phyloP scores from a whole-genome alignment of 257 asterid species.

The Salvia miltiorrhiza region DNA sequence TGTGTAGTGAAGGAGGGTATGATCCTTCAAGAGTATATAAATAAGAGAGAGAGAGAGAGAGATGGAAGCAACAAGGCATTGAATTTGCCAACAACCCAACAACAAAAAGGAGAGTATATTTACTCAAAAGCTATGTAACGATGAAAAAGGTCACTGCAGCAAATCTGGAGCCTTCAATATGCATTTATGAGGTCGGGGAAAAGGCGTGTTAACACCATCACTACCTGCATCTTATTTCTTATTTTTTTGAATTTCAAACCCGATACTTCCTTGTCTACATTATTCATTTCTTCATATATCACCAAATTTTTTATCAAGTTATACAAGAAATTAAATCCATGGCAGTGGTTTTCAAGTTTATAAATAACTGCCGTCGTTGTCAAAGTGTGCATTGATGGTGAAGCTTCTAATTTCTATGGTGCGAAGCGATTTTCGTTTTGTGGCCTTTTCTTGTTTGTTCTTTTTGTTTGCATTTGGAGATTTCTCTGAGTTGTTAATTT shows the following conservation, averaged over 20 bases:
- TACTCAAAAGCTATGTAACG: slow-evolving; percentile 57
- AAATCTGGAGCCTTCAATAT: slow-evolving; percentile 63
- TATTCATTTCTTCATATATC: neutral
- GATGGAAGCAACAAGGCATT: slow-evolving; percentile 30
- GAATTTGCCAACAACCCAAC: slow-evolving; percentile 62
- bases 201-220: slow-evolving; percentile 45
- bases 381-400: slow-evolving; percentile 24
- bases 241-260: slow-evolving; percentile 50
- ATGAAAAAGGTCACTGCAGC: slow-evolving; percentile 74
- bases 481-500: neutral
- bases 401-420: slow-evolving; percentile 11
- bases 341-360: slow-evolving; percentile 9
- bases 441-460: neutral
- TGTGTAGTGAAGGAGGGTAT: slow-evolving; percentile 19
- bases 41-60: slow-evolving; percentile 19
- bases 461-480: neutral
- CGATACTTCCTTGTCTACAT: slow-evolving; percentile 6
- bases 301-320: neutral
- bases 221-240: slow-evolving; percentile 22
- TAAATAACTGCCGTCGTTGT: slow-evolving; percentile 15
- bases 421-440: neutral
- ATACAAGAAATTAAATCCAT: neutral
- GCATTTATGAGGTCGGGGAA: slow-evolving; percentile 80
- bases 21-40: slow-evolving; percentile 17
- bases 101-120: slow-evolving; percentile 58